Base-by-base conservation (phyloP, 2,329 filamentous ascomycete genomes). In the Phoma herbarum region DNA sequence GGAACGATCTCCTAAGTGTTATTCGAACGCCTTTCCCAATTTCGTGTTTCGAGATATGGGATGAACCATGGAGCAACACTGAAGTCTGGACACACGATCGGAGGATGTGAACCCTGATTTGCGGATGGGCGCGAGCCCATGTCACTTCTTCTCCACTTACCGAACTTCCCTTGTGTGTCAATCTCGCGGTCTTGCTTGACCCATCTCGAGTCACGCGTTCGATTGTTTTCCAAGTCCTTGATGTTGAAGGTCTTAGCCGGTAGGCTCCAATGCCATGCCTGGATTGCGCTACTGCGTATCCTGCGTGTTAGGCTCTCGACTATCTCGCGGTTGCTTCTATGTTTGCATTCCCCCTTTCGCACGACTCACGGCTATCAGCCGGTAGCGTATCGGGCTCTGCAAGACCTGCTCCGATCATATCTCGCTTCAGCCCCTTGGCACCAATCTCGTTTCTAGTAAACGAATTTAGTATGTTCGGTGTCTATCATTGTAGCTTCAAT, bases 101-200 rank as follows among this genome's bases (percentile, higher is more conserved):
- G n/a, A 45, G n/a, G 23, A 16, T 33, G 18, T n/a, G 39, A 53
- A 29, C 31, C 45, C 29, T 49, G 44, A 49, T 59, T 49, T 46
- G 56, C 49, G 37, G 35, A 35, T 23, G 43, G 28, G 35, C 29
- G 39, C 26, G 41, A 49, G 41, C 56, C 42, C 26, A 41, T 6
- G 14, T 50, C 26, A 33, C 10, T 31, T 44, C 8, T 14, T 50
- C 31, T 16, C 56, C 56, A 59, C 50, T 54, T 51, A 11, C 50
- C 50, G 51, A 14, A 42, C 16, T 23, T 44, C 41, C 56, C 33
- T 47, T 41, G 39, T 33, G 28, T 48, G 28, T 52, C 49, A 44
- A 51, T 59, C 39, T 46, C 31, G 6, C 35, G 37, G 41, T 53
- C 23, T 49, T 44, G 29, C 39, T 53, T 46, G 14, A 53, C 50